phyloP scores from a whole-genome alignment of 345 rosid species.

The Heritiera littoralis region DNA sequence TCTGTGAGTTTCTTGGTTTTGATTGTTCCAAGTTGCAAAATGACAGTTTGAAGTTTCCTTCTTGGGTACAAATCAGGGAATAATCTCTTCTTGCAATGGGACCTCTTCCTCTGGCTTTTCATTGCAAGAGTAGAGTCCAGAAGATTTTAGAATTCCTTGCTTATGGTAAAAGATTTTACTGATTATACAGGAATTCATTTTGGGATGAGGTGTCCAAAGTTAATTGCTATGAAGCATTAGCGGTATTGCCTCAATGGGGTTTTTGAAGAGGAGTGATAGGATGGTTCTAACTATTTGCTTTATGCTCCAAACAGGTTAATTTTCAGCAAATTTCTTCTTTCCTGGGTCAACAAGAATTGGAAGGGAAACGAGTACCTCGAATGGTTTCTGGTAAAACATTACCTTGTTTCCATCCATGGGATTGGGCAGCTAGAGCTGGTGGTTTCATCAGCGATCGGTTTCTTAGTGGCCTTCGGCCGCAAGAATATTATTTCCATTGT shows the following conservation, averaged over 20 bases:
- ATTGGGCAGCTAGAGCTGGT: constrained; percentile 96
- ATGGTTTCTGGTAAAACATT: constrained; percentile 99
- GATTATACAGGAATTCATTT: neutral
- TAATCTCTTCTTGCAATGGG: neutral
- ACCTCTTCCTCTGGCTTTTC: neutral
- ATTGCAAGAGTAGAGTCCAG: neutral
- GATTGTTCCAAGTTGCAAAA: no score
- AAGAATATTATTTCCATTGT: constrained; percentile 98
- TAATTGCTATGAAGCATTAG: neutral
- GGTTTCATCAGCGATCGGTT: constrained; percentile 95
- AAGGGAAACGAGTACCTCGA: constrained; percentile 96
- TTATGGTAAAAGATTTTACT: constrained; percentile 10
- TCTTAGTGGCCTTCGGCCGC: constrained; percentile 97
- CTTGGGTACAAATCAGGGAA: neutral
- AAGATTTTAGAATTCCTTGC: neutral
- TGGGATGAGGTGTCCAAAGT: neutral
- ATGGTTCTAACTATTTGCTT: constrained; percentile 16
- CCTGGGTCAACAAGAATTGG: constrained; percentile 97
- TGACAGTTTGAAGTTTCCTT: no score
- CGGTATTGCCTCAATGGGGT: neutral
- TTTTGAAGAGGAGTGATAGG: neutral
- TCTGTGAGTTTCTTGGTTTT: no score
- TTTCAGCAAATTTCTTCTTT: constrained; percentile 98
- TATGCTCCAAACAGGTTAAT: constrained; percentile 69
- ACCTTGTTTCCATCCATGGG: constrained; percentile 96